A percentile compares a stretch with the other conserved stretches of the same genome.
phyloP scores from a whole-genome alignment of 495 filamentous ascomycete genomes.

The Rhypophila decipiens region DNA sequence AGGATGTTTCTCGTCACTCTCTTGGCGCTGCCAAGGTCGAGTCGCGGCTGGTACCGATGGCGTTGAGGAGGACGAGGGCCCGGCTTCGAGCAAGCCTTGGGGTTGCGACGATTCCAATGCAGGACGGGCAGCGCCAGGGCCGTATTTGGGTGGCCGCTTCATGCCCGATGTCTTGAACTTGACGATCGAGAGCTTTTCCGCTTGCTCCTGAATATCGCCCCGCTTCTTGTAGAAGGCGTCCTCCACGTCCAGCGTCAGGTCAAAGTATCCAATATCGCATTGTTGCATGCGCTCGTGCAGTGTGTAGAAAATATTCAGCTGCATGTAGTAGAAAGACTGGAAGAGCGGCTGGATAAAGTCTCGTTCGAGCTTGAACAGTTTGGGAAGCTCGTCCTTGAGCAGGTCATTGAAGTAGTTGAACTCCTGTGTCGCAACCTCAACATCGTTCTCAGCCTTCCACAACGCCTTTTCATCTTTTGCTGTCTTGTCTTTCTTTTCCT shows the following conservation, averaged over 20 bases:
- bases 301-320: conserved; percentile 98
- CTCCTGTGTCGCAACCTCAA: conserved; percentile 88
- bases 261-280: conserved; percentile 95
- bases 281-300: conserved; percentile 96
- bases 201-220: conserved; percentile 74
- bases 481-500: conserved; percentile 95
- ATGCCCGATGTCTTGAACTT: conserved; percentile 81
- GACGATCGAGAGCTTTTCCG: conserved; percentile 74
- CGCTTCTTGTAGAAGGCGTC: conserved; percentile 84
- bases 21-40: conserved; percentile 19
- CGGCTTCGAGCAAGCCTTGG: conserved; percentile 36
- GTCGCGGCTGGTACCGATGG: conserved; percentile 2
- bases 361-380: conserved; percentile 84
- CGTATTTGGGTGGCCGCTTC: conserved; percentile 49
- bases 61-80: conserved; percentile 16
- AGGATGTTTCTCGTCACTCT: conserved; percentile 22
- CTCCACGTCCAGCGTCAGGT: conserved; percentile 82
- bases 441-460: conserved; percentile 90
- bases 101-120: conserved; percentile 33
- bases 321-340: conserved; percentile 99
- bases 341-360: conserved; percentile 97
- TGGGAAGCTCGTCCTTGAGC: conserved; percentile 90
- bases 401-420: conserved; percentile 96
- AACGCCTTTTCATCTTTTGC: conserved; percentile 96
- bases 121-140: conserved; percentile 16